Conservation (phyloP, 768 basidiomycete species). For the Lyophyllum decastes region DNA sequence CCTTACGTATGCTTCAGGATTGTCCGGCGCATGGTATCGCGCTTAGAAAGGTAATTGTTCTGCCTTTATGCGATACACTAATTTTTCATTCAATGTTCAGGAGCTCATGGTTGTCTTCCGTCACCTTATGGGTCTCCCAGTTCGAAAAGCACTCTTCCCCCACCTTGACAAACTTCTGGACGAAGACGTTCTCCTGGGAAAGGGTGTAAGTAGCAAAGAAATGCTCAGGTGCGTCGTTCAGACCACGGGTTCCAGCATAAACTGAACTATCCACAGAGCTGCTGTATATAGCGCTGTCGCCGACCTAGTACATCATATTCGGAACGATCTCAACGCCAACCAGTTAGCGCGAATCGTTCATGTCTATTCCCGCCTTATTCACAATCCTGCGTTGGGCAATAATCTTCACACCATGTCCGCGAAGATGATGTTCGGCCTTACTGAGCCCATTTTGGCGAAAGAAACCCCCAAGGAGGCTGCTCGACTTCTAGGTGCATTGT, state of each 20-base stretch:
- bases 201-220: conserved; percentile 82
- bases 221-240: conserved; percentile 59
- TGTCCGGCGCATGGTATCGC: conserved; percentile 85
- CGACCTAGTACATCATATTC: conserved; percentile 91
- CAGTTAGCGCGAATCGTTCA: conserved; percentile 81
- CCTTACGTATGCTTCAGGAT: conserved; percentile 89
- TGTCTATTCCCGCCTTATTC: conserved; percentile 85
- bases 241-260: background rate
- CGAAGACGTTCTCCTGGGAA: conserved; percentile 87
- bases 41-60: conserved; percentile 67
- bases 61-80: background rate
- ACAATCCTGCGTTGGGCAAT: conserved; percentile 80
- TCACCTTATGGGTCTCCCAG: conserved; percentile 80
- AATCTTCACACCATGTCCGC: conserved; percentile 88
- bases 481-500: conserved; percentile 69
- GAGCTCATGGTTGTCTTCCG: conserved; percentile 92
- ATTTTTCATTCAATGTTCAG: conserved; percentile 38
- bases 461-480: conserved; percentile 70
- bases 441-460: conserved; percentile 80
- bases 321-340: conserved; percentile 72
- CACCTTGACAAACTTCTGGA: conserved; percentile 90
- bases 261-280: conserved; percentile 46
- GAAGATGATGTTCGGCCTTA: conserved; percentile 89
- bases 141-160: conserved; percentile 75
- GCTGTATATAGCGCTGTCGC: conserved; percentile 87